Conservation (phyloP, 1,139 yeast genomes). For the Suhomyces anneliseae region DNA sequence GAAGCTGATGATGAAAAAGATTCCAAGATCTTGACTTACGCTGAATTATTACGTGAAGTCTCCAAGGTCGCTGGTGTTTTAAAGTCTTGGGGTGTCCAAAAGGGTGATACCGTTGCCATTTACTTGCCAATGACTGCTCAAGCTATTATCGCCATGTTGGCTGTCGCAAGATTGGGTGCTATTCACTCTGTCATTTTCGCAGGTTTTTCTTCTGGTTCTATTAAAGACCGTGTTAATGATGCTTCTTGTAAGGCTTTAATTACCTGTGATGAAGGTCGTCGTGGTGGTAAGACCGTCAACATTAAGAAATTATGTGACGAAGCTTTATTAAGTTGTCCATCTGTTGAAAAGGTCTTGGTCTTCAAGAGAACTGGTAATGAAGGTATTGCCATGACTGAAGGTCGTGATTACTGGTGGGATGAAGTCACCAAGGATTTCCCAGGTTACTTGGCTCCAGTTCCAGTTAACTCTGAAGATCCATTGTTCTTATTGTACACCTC, state of each 20-base stretch:
- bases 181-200: conserved; percentile 96
- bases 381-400: conserved; percentile 65
- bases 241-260: conserved; percentile 87
- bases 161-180: conserved; percentile 94
- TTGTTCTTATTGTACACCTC: conserved; percentile 91
- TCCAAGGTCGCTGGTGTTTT: conserved; percentile 87
- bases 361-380: conserved; percentile 81
- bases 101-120: conserved; percentile 96
- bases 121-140: conserved; percentile 98
- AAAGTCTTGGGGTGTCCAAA: conserved; percentile 79
- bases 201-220: conserved; percentile 93
- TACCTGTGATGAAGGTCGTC: conserved; percentile 94
- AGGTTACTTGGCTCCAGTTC: conserved; percentile 82
- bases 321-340: conserved; percentile 76
- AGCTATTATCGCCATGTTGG: conserved; percentile 91
- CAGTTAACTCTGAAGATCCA: conserved; percentile 92
- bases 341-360: conserved; percentile 81
- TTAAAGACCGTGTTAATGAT: conserved; percentile 86
- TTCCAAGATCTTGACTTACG: conserved; percentile 72
- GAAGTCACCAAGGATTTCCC: conserved; percentile 79
- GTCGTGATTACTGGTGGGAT: conserved; percentile 95
- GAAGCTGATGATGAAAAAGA: conserved; percentile 94
- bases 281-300: conserved; percentile 92
- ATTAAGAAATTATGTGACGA: conserved; percentile 95
- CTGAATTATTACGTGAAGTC: conserved; percentile 83